Evolutionary conservation across 805 yeast species (phyloP).

Genomic region (Cyberlindnera veronae): DNA sequence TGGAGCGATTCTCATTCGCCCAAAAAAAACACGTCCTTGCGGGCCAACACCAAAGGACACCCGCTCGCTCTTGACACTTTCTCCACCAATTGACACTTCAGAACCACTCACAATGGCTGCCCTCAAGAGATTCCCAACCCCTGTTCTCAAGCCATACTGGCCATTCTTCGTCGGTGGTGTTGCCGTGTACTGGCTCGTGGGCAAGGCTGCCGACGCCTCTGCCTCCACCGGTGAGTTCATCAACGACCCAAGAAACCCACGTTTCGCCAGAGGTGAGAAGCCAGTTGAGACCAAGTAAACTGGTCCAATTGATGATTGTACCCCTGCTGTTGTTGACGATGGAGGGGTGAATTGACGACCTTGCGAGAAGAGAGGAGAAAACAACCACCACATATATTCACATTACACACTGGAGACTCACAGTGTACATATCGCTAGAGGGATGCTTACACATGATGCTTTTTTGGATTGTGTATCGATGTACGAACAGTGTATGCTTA

Average conservation of each 20-base stretch:
- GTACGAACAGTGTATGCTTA: too few species aligned
- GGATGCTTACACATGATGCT: too few species aligned
- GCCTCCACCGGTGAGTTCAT: slow-evolving; percentile 75
- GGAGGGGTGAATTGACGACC: too few species aligned
- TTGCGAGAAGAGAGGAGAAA: too few species aligned
- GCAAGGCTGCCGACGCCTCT: slow-evolving; percentile 65
- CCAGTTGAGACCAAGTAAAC: slow-evolving; percentile 34
- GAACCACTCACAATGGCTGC: slow-evolving; percentile 25
- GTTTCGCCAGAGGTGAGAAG: slow-evolving; percentile 62
- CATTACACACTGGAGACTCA: too few species aligned
- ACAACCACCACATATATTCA: too few species aligned
- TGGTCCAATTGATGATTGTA: too few species aligned
- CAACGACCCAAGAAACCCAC: slow-evolving; percentile 96
- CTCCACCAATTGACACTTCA: background rate
- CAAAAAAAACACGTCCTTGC: background rate
- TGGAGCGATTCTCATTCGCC: too few species aligned
- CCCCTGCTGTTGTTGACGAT: too few species aligned
- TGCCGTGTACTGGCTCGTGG: slow-evolving; percentile 65
- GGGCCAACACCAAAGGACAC: slow-evolving; percentile 1
- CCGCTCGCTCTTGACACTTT: background rate
- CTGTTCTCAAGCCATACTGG: slow-evolving; percentile 68
- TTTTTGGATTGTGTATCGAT: too few species aligned
- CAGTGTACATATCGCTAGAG: too few species aligned
- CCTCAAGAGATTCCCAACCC: slow-evolving; percentile 42
- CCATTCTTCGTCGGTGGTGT: slow-evolving; percentile 86